These are phyloP conservation scores for Mycena belliarum DNA, from an alignment of 768 basidiomycete genomes.

Conservation along the genomic window DNA sequence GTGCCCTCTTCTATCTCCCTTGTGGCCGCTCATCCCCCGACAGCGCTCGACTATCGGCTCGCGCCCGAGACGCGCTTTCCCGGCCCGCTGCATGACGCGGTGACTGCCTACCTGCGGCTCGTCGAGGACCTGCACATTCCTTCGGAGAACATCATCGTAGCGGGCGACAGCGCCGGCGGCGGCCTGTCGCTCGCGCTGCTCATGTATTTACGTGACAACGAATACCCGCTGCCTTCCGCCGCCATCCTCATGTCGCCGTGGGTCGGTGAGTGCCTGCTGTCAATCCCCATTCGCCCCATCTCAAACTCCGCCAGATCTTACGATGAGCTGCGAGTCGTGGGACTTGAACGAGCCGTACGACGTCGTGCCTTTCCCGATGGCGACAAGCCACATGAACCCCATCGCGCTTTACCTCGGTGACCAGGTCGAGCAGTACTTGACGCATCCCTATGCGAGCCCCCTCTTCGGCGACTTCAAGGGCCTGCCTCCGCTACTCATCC, in stretches of 20 bases:
- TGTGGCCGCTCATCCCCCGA: not conserved
- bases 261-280: constrained; percentile 68
- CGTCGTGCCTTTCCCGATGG: constrained; percentile 71
- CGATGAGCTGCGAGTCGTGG: constrained; percentile 99
- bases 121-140: constrained; percentile 88
- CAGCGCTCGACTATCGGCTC: constrained; percentile 93
- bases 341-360: constrained; percentile 89
- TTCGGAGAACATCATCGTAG: constrained; percentile 84
- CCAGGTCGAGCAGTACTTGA: constrained; percentile 76
- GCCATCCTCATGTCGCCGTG: constrained; percentile 92
- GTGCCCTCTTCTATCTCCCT: not conserved
- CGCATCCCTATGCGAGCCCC: constrained; percentile 95
- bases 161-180: constrained; percentile 94
- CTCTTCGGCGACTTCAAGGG: constrained; percentile 88
- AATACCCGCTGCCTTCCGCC: constrained; percentile 80
- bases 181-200: constrained; percentile 81
- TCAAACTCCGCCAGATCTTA: constrained; percentile 60
- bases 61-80: constrained; percentile 96
- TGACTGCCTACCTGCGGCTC: constrained; percentile 83
- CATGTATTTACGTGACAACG: constrained; percentile 94
- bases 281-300: constrained; percentile 3
- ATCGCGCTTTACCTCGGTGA: constrained; percentile 93
- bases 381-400: constrained; percentile 88
- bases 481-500: constrained; percentile 88
- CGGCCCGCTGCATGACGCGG: constrained; percentile 83